Evolutionary conservation across 2,329 filamentous ascomycete genomes (phyloP).

Genomic region (Arachnomyces sp.): DNA sequence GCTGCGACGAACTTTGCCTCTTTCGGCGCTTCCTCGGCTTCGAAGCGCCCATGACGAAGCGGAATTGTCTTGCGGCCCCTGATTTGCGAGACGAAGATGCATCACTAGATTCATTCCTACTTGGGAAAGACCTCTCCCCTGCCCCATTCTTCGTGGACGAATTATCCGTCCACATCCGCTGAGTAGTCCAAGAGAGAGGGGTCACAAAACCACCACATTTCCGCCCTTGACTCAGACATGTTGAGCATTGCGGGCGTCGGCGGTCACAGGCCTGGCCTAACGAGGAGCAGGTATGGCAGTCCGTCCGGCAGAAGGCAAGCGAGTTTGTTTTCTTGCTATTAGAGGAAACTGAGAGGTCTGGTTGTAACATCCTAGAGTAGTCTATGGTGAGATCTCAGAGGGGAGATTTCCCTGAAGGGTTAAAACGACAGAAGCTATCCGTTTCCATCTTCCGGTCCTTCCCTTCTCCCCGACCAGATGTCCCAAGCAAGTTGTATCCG

Average conservation of each 20-base stretch:
- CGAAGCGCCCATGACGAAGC: slow-evolving; percentile 6
- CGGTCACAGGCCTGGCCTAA: slow-evolving; percentile 16
- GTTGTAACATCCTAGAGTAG: too few relatives aligned
- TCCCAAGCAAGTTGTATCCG: too few relatives aligned
- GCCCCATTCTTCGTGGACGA: too few relatives aligned
- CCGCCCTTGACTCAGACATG: slow-evolving; percentile 13
- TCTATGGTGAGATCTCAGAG: too few relatives aligned
- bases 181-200: slow-evolving; percentile 12
- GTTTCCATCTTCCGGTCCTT: too few relatives aligned
- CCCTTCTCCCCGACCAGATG: too few relatives aligned
- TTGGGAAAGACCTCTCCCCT: too few relatives aligned
- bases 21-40: slow-evolving; percentile 1
- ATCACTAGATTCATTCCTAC: too few relatives aligned
- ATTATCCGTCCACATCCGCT: slow-evolving; percentile 4
- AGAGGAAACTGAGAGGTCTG: slow-evolving; percentile 15
- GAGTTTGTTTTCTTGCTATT: slow-evolving; percentile 15
- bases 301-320: slow-evolving; percentile 15
- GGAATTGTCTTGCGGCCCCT: not conserved
- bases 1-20: too few relatives aligned
- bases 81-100: too few relatives aligned
- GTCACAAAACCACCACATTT: slow-evolving; percentile 9
- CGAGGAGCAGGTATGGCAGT: slow-evolving; percentile 19
- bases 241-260: slow-evolving; percentile 15
- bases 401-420: too few relatives aligned
- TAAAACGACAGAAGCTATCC: too few relatives aligned